A percentile compares a stretch with the other conserved stretches of the same genome.
Conservation (phyloP, 1,284 basidiomycete species). For the Coriolopsis trogii region DNA sequence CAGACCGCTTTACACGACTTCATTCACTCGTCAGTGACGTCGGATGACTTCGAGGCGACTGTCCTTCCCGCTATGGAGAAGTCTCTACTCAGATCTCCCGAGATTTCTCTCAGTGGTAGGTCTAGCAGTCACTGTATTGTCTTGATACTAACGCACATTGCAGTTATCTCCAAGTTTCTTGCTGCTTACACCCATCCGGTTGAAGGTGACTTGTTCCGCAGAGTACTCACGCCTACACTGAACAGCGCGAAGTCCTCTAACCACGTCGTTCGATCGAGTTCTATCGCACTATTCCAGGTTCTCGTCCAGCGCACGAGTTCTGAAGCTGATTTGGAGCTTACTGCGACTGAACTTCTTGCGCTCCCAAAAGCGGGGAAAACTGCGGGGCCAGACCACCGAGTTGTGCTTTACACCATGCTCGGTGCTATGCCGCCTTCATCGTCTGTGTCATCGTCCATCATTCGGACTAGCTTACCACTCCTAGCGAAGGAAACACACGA, state of each 20-base stretch:
- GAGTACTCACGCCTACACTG: conserved; percentile 66
- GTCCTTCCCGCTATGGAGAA: conserved; percentile 76
- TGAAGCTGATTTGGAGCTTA: conserved; percentile 43
- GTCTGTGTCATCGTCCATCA: conserved; percentile 53
- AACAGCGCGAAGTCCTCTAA: conserved; percentile 83
- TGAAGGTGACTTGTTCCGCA: conserved; percentile 56
- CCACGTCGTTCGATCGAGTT: conserved; percentile 58
- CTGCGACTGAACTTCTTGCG: conserved; percentile 66
- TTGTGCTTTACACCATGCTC: conserved; percentile 80
- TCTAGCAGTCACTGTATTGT: not conserved
- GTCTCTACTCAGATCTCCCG: conserved; percentile 72
- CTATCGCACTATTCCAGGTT: conserved; percentile 64
- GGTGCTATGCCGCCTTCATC: conserved; percentile 53
- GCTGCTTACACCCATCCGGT: conserved; percentile 58
- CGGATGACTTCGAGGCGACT: conserved; percentile 50
- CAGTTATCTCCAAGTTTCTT: conserved; percentile 62
- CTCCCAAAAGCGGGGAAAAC: conserved; percentile 85
- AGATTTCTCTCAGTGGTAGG: conserved; percentile 64
- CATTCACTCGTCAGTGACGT: conserved; percentile 51
- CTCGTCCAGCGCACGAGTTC: conserved; percentile 43
- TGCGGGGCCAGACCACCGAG: conserved; percentile 84
- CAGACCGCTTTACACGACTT: conserved; percentile 64
- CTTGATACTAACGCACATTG: not conserved
- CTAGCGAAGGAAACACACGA: conserved; percentile 84
- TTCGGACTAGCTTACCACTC: conserved; percentile 59